A percentile compares a stretch with the other conserved stretches of the same genome.
Evolutionary conservation across 2,329 filamentous ascomycete species (phyloP).

Genomic region (Alternaria atra): DNA sequence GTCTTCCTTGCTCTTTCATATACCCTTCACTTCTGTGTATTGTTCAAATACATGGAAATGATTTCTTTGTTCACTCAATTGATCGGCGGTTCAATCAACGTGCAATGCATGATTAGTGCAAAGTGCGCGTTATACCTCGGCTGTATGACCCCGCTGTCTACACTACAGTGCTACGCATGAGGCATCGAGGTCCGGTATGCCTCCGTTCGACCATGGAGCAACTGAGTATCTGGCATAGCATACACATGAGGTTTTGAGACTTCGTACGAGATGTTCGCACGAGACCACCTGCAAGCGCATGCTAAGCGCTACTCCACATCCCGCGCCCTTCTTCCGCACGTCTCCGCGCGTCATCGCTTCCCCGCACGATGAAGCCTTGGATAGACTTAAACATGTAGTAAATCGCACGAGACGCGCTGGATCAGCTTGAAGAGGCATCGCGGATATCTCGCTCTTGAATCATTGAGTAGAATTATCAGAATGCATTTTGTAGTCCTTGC

Average conservation of each 20-base stretch:
- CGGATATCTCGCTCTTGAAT: background rate
- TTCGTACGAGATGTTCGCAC: background rate
- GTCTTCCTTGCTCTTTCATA: background rate
- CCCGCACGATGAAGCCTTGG: background rate
- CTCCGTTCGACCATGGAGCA: no score
- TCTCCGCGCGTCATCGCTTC: constrained; percentile 3
- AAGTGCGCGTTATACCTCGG: background rate
- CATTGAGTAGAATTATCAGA: background rate
- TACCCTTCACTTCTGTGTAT: background rate
- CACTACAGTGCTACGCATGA: background rate
- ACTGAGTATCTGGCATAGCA: background rate
- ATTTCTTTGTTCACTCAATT: background rate
- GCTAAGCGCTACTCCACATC: background rate
- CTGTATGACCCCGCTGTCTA: background rate
- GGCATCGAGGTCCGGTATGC: background rate
- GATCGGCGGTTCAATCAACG: background rate
- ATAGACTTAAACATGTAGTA: background rate
- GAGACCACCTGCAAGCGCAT: background rate
- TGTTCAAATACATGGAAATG: background rate
- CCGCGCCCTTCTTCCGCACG: background rate
- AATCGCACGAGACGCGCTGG: background rate
- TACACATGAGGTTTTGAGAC: background rate
- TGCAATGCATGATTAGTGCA: no score
- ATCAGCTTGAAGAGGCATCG: background rate
- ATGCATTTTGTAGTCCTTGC: constrained; percentile 13